Base-by-base conservation (phyloP, 129 eudicot species). In the Tanacetum coccineum region DNA sequence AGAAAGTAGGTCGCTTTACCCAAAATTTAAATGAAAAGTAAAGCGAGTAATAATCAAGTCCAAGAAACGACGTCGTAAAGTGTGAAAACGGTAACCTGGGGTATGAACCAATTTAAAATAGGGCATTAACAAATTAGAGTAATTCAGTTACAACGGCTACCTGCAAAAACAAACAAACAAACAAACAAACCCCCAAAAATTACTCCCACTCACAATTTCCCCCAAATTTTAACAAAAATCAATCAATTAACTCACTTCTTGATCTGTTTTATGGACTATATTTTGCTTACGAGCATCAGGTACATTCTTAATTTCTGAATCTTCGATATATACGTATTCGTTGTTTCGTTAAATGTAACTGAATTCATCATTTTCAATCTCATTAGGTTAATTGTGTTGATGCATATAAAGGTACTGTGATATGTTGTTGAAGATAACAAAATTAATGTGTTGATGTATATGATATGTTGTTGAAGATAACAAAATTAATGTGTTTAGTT, bases 71-170 rank as follows among this genome's bases (percentile, higher is more conserved):
- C 80, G 74, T 28, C 74, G 75, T 75, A 47, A 2, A 0, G 20
- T 12, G 62, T 32, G 30, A 59, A 57, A 75, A 75, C 75, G 80
- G 80, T 75, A 75, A 75, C 80, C 50, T 75, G 4, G 8, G n/a
- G 40, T 26, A 4, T 36, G 49, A 9, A 60, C 26, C 57, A 40
- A n/a, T 68, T 75, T 75, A 59, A 68, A 75, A 74, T 47, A 56
- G 13, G 2, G 19, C 5, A 50, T 0, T 3, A 48, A 22, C 25
- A 22, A 22, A 49, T 11, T 59, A 58, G 13, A 5, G 15, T 5
- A 53, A 19, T 68, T 75, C 80, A 60, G 80, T 74, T 74, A 59
- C 80, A 75, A 75, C 80, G 80, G 80, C 80, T 75, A 75, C 70
- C 75, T 75, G 74, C 74, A 66, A 8, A 7, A 32, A 32, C 39